Base-by-base conservation (phyloP, 306 rosid genomes). In the Astragalus glycyphyllos region DNA sequence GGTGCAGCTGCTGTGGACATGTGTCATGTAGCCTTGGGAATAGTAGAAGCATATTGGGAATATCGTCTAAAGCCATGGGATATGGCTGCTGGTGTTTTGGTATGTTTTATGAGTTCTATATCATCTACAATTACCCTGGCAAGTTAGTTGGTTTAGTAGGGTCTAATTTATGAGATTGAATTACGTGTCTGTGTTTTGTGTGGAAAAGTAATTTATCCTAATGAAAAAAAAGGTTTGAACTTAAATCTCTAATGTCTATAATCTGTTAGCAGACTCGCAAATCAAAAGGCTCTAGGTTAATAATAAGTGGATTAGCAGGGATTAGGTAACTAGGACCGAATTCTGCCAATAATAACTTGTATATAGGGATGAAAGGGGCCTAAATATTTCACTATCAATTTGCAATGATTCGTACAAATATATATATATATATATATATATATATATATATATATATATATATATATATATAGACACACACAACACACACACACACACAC, bases 21-120 rank as follows among this genome's bases (percentile, higher is more conserved):
- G 98, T 88, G 97, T 74, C 98, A 90, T 75, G 98, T 94, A 64
- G 94, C 98, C 68, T 74, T 94, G 55, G 98, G 98, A 79, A 86
- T 94, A 50, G 98, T 85, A 15, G 98, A 94, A 86, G 96, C 96
- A 0, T 90, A 94, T 70, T 94, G 98, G 98, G 98, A 94, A 80
- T 94, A 94, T 84, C 97, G 97, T 60, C 86, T 90, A 73, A 94
- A 94, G 89, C 98, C 97, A 23, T 94, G 98, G 97, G 98, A 94
- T 82, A 90, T 94, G 98, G 98, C 98, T 50, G 98, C 98, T 47
- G 97, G 97, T 69, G 96, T 87, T 83, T 80, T 90, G 96, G 98
- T 92, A 86, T 60, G 71, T 14, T 60, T 66, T 75, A 11, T 73
- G 40, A 58, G 46, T 84, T 68, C 7, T 59, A 51, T 14, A 10